Conservation (phyloP, 2,329 filamentous ascomycete genomes). For the Aspergillus candidus region DNA sequence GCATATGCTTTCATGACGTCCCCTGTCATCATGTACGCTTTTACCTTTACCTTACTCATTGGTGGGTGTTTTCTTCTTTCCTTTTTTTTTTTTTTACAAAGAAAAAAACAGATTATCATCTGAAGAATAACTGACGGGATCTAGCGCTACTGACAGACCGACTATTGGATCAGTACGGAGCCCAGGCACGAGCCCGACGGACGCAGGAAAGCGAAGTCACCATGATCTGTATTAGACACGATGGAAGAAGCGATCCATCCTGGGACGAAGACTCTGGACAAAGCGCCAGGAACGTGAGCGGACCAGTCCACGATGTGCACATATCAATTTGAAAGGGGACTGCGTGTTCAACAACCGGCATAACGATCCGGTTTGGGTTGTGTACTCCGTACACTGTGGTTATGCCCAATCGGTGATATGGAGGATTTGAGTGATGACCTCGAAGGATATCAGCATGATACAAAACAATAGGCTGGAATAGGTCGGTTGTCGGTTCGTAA, state of each 20-base stretch:
- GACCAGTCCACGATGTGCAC: background rate
- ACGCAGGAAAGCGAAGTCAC: conserved; percentile 19
- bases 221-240: conserved; percentile 8
- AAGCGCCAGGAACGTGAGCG: background rate
- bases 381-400: too few species aligned
- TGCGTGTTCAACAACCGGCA: background rate
- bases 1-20: conserved; percentile 37
- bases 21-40: conserved; percentile 33
- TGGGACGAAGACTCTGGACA: background rate
- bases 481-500: too few species aligned
- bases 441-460: too few species aligned
- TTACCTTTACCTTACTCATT: conserved; percentile 26
- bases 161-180: conserved; percentile 26
- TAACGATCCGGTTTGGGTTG: too few species aligned
- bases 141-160: conserved; percentile 30
- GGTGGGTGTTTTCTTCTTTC: conserved; percentile 17
- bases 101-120: too few species aligned
- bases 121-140: conserved; percentile 10
- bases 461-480: too few species aligned
- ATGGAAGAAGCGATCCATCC: conserved; percentile 2
- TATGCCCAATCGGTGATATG: too few species aligned
- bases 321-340: conserved; percentile 1
- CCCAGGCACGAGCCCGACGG: conserved; percentile 20
- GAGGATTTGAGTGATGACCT: too few species aligned
- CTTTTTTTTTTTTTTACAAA: background rate